A percentile compares a stretch with the other conserved stretches of the same genome.
Evolutionary conservation across 768 basidiomycete species (phyloP).

Genomic region (Suillus subluteus): DNA sequence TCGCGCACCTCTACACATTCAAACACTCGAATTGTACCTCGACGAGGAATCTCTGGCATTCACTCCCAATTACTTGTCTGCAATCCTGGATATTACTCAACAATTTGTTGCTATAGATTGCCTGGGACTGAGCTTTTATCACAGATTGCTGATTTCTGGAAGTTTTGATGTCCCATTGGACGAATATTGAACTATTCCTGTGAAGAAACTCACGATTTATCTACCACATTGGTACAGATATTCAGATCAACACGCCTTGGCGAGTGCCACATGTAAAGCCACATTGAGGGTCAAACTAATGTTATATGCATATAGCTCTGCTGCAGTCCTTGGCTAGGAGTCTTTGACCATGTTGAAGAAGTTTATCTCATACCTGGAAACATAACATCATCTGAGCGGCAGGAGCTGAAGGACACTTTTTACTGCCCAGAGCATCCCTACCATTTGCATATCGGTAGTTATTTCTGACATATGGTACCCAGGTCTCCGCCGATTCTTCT

Average conservation of each 20-base stretch:
- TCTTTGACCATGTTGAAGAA: background rate
- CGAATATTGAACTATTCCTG: too few relatives aligned
- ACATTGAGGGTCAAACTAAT: background rate
- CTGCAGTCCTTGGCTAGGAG: background rate
- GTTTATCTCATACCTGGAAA: background rate
- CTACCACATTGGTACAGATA: too few relatives aligned
- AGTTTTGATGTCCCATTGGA: too few relatives aligned
- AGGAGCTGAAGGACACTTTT: background rate
- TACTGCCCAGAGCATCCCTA: background rate
- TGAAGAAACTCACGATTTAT: too few relatives aligned
- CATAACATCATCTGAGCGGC: background rate
- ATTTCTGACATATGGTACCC: background rate
- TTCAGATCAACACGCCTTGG: too few relatives aligned
- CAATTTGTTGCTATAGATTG: too few relatives aligned
- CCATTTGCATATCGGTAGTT: background rate
- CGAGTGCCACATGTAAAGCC: too few relatives aligned
- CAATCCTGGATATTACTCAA: conserved; percentile 1
- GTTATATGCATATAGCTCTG: background rate
- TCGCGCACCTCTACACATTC: background rate
- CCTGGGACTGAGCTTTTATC: too few relatives aligned
- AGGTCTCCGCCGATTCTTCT: background rate
- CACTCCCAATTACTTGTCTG: background rate
- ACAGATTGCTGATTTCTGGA: too few relatives aligned
- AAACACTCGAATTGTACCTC: background rate
- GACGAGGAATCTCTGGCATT: background rate